phyloP scores from a whole-genome alignment of 495 filamentous ascomycete genomes.

The Astrothelium subdiscretum region DNA sequence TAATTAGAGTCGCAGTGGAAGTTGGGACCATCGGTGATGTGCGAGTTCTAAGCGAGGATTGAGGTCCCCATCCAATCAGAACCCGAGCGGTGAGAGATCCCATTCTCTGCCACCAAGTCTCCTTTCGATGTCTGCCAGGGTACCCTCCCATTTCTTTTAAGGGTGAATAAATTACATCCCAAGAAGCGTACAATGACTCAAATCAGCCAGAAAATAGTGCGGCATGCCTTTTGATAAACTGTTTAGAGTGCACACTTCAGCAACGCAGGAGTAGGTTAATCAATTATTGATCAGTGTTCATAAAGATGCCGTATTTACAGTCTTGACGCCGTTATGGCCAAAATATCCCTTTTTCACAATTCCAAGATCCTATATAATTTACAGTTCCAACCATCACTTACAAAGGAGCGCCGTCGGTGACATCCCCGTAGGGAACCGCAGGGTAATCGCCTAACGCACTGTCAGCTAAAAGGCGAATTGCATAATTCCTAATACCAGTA shows the following conservation, averaged over 20 bases:
- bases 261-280: no score
- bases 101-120: not conserved
- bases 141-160: no score
- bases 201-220: no score
- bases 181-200: no score
- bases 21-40: not conserved
- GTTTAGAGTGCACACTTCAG: no score
- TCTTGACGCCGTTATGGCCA: no score
- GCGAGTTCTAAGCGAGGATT: not conserved
- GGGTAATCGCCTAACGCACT: slow-evolving; percentile 22
- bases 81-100: not conserved
- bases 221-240: no score
- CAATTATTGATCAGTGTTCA: no score
- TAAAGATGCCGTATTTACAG: no score
- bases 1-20: not conserved
- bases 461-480: not conserved
- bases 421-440: slow-evolving; percentile 30
- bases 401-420: slow-evolving; percentile 32
- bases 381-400: not conserved
- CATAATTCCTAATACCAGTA: not conserved
- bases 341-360: not conserved
- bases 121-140: no score
- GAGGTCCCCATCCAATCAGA: not conserved
- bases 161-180: no score
- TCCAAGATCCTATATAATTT: no score